Percentiles rank a stretch among this genome's conserved stretches.
Conservation (phyloP, 2,329 filamentous ascomycete genomes). For the Knufia fluminis region DNA sequence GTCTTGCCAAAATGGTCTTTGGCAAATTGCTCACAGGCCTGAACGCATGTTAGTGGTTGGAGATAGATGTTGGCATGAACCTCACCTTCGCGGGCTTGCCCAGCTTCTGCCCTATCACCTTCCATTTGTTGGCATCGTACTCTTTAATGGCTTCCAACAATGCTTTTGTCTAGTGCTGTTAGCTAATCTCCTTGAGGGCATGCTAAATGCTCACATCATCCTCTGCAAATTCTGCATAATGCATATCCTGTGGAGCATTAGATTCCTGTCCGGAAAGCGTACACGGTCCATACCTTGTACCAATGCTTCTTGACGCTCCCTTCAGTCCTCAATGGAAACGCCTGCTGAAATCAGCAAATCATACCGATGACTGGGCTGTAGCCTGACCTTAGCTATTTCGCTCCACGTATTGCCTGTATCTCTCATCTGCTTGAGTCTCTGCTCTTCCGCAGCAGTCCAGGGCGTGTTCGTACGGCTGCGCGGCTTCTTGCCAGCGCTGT, state of each 20-base stretch:
- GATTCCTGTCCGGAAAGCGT: conserved; percentile 17
- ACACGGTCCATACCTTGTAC: conserved; percentile 67
- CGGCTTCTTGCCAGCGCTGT: conserved; percentile 59
- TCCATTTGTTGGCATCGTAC: conserved; percentile 98
- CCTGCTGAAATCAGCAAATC: conserved; percentile 42
- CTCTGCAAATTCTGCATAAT: conserved; percentile 96
- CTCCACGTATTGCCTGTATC: conserved; percentile 93
- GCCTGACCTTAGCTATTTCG: conserved; percentile 87
- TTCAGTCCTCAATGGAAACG: conserved; percentile 86
- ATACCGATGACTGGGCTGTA: not conserved
- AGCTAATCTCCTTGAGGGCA: not conserved
- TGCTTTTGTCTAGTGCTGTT: conserved; percentile 30
- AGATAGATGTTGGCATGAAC: conserved; percentile 10
- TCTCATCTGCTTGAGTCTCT: conserved; percentile 85
- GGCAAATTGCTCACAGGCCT: conserved; percentile 86
- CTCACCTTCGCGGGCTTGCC: conserved; percentile 91
- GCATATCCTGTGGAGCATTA: conserved; percentile 67
- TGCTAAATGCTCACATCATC: conserved; percentile 61
- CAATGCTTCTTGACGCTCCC: conserved; percentile 99
- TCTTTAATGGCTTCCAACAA: conserved; percentile 93
- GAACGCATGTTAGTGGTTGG: conserved; percentile 9
- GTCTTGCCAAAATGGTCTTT: conserved; percentile 68
- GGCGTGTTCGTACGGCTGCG: conserved; percentile 88
- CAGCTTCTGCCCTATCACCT: conserved; percentile 90
- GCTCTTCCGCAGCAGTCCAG: conserved; percentile 92